Conservation (phyloP, 306 rosid genomes). For the Lathyrus oleraceus region DNA sequence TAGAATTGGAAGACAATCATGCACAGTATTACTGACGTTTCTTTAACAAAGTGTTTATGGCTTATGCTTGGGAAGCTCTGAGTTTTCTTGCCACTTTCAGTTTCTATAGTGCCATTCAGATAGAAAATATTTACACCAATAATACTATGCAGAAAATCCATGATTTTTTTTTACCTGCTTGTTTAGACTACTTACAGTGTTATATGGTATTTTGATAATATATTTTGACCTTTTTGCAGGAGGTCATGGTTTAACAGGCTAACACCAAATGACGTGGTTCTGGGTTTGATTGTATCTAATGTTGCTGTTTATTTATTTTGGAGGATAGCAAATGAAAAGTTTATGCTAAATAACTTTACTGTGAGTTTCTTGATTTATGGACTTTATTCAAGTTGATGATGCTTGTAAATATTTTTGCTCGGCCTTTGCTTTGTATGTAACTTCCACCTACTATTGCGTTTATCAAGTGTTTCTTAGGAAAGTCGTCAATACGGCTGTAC, state of each 20-base stretch:
- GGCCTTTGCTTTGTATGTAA: slow-evolving; percentile 29
- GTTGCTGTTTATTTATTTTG: slow-evolving; percentile 69
- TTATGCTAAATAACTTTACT: slow-evolving; percentile 74
- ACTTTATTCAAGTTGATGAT: slow-evolving; percentile 29
- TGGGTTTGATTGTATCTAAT: slow-evolving; percentile 79
- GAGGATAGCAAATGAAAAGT: slow-evolving; percentile 51
- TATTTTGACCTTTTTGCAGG: slow-evolving; percentile 54
- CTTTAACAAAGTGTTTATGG: too few species aligned
- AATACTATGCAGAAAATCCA: too few species aligned
- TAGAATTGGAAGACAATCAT: too few species aligned
- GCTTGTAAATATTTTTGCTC: slow-evolving; percentile 19
- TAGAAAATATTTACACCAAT: too few species aligned
- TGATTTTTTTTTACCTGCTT: too few species aligned
- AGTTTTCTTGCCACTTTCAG: too few species aligned
- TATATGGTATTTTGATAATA: slow-evolving; percentile 29
- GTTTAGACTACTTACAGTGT: slow-evolving; percentile 9
- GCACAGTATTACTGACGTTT: too few species aligned
- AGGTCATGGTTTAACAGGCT: slow-evolving; percentile 54
- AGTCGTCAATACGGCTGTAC: background rate
- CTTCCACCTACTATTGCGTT: slow-evolving; percentile 17
- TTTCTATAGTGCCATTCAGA: too few species aligned
- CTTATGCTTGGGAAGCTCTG: too few species aligned
- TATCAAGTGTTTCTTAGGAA: background rate
- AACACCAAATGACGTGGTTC: slow-evolving; percentile 48
- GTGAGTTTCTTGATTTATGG: slow-evolving; percentile 54